These are phyloP conservation scores for Flaveria brownii DNA, from an alignment of 129 eudicot species.

Conservation along the genomic window DNA sequence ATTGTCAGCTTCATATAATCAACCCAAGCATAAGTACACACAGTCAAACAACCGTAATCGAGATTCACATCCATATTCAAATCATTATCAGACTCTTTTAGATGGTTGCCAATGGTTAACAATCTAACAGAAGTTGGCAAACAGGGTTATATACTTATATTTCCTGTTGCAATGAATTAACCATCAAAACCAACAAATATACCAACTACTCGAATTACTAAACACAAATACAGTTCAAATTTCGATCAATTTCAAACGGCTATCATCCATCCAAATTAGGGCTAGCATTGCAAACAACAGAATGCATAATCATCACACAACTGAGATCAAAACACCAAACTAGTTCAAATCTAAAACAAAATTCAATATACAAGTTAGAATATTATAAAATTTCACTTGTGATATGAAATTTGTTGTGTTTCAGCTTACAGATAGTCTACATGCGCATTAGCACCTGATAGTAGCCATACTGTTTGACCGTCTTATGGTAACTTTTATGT, in stretches of 20 bases:
- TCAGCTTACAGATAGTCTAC: background rate
- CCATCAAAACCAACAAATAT: background rate
- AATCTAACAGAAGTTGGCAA: background rate
- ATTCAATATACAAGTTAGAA: background rate
- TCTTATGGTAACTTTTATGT: background rate
- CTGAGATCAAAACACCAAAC: background rate
- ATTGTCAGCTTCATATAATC: background rate
- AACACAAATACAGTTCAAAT: background rate
- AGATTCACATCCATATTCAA: background rate
- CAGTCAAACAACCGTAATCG: background rate
- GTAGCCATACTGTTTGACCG: background rate
- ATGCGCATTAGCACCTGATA: background rate
- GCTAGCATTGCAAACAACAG: slow-evolving; percentile 13
- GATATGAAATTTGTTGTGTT: background rate
- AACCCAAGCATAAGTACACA: background rate
- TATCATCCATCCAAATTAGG: slow-evolving; percentile 7
- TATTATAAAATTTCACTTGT: background rate
- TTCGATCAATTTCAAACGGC: background rate
- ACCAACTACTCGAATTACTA: too few relatives aligned
- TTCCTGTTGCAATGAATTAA: background rate
- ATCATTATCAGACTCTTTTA: background rate
- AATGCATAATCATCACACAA: background rate
- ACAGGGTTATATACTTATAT: background rate
- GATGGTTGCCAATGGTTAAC: background rate
- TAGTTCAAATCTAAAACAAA: background rate